Conservation (phyloP, 176 grass and related monocot species). For the Leersia perrieri region DNA sequence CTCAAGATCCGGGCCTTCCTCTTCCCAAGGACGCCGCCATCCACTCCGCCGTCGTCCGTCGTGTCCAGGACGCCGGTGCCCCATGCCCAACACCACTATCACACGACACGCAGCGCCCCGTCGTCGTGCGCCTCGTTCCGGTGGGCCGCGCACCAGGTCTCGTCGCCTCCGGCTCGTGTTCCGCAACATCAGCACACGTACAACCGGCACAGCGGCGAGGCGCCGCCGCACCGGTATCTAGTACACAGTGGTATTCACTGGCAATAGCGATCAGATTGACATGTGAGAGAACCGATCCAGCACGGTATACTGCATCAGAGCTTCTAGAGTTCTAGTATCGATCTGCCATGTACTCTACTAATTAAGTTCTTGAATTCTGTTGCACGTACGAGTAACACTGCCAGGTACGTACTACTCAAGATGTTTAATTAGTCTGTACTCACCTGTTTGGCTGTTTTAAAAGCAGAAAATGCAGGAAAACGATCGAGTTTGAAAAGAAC, state of each 20-base stretch:
- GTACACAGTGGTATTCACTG: constrained; percentile 47
- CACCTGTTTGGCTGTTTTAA: background rate
- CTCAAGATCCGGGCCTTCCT: constrained; percentile 73
- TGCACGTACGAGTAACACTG: too few relatives aligned
- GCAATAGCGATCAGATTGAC: constrained; percentile 16
- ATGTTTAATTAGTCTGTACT: background rate
- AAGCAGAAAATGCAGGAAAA: background rate
- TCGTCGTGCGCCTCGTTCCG: background rate
- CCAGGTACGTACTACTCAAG: background rate
- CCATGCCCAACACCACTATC: background rate
- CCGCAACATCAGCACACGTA: background rate
- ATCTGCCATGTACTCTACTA: background rate
- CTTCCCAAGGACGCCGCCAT: constrained; percentile 15
- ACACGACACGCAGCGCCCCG: background rate
- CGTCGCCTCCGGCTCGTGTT: constrained; percentile 12
- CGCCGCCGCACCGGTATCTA: constrained; percentile 17
- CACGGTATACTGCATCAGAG: too few relatives aligned
- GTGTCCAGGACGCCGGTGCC: background rate
- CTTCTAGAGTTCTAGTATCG: too few relatives aligned
- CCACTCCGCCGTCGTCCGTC: constrained; percentile 3
- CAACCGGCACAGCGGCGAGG: background rate
- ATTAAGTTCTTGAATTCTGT: background rate
- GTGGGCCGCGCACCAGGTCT: constrained; percentile 20
- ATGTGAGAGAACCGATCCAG: background rate
- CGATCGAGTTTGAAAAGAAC: background rate